Conservation (phyloP, 2,329 filamentous ascomycete species). For the Alternaria conjuncta region DNA sequence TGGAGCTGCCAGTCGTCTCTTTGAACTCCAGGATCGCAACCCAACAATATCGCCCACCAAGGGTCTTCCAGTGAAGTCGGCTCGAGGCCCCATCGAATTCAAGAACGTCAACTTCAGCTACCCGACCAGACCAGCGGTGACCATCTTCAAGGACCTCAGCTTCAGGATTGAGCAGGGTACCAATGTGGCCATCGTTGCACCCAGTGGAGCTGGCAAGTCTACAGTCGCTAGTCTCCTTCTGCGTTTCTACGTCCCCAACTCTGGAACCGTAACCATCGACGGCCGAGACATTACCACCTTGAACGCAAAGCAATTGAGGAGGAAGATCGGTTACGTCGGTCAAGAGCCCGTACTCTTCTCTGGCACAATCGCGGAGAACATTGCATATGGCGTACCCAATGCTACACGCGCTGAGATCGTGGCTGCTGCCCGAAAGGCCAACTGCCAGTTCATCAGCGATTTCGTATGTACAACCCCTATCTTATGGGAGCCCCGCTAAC, state of each 20-base stretch:
- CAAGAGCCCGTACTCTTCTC: constrained; percentile 95
- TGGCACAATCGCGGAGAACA: constrained; percentile 85
- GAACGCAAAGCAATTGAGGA: constrained; percentile 91
- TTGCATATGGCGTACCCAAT: constrained; percentile 84
- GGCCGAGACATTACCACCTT: constrained; percentile 82
- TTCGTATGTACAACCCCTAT: constrained; percentile 64
- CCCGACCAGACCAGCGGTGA: constrained; percentile 88
- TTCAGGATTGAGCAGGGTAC: constrained; percentile 93
- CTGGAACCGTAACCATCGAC: constrained; percentile 80
- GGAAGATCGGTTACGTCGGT: constrained; percentile 92
- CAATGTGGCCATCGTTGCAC: constrained; percentile 95
- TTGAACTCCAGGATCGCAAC: constrained; percentile 91
- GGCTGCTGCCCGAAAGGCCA: constrained; percentile 85
- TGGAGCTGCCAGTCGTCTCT: constrained; percentile 92
- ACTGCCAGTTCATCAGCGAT: constrained; percentile 95
- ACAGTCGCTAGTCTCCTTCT: constrained; percentile 92
- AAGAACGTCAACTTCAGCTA: constrained; percentile 87
- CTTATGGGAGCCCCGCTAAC: constrained; percentile 14
- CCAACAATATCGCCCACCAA: constrained; percentile 87
- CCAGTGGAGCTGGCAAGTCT: constrained; percentile 94
- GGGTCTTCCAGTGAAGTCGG: constrained; percentile 78
- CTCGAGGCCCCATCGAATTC: constrained; percentile 88
- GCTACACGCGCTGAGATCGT: constrained; percentile 83
- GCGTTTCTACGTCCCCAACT: constrained; percentile 85
- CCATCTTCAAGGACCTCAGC: constrained; percentile 85